Percentiles rank a stretch among this genome's conserved stretches.
phyloP scores from a whole-genome alignment of 2,329 filamentous ascomycete genomes.

The Ascochyta rabiei region DNA sequence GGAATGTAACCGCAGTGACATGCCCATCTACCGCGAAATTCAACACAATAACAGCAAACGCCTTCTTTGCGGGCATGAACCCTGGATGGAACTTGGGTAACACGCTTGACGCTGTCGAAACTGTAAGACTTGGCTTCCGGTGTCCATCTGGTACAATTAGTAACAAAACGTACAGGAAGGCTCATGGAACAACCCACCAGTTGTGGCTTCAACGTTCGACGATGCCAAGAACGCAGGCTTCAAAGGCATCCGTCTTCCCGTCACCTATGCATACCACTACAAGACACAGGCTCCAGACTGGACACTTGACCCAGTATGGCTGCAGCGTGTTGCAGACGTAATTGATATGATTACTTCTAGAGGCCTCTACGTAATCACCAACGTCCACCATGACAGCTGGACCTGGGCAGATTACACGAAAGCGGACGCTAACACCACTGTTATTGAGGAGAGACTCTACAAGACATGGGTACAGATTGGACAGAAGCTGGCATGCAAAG shows the following conservation, averaged over 20 bases:
- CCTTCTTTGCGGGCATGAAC: slow-evolving; percentile 57
- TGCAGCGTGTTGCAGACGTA: slow-evolving; percentile 63
- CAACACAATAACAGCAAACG: slow-evolving; percentile 52
- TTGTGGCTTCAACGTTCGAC: slow-evolving; percentile 58
- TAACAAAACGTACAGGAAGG: slow-evolving; percentile 51
- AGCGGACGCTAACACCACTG: slow-evolving; percentile 54
- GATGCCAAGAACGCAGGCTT: slow-evolving; percentile 61
- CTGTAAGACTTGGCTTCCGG: neutral
- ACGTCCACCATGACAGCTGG: slow-evolving; percentile 67
- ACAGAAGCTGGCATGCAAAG: slow-evolving; percentile 60
- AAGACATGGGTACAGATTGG: slow-evolving; percentile 65
- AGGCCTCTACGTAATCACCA: slow-evolving; percentile 61
- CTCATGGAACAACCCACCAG: slow-evolving; percentile 64
- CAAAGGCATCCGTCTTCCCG: slow-evolving; percentile 64
- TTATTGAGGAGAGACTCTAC: slow-evolving; percentile 63
- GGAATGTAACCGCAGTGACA: slow-evolving; percentile 28
- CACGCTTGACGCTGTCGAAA: slow-evolving; percentile 61
- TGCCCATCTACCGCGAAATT: slow-evolving; percentile 53
- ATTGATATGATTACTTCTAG: slow-evolving; percentile 61
- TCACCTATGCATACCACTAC: slow-evolving; percentile 66
- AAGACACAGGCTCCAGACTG: slow-evolving; percentile 57
- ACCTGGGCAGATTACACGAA: slow-evolving; percentile 62
- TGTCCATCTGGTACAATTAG: too few relatives aligned
- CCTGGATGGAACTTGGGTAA: slow-evolving; percentile 68
- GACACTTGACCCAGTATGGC: slow-evolving; percentile 61